Base-by-base conservation (phyloP, 768 basidiomycete genomes). In the Psilocybe subaeruginosa region DNA sequence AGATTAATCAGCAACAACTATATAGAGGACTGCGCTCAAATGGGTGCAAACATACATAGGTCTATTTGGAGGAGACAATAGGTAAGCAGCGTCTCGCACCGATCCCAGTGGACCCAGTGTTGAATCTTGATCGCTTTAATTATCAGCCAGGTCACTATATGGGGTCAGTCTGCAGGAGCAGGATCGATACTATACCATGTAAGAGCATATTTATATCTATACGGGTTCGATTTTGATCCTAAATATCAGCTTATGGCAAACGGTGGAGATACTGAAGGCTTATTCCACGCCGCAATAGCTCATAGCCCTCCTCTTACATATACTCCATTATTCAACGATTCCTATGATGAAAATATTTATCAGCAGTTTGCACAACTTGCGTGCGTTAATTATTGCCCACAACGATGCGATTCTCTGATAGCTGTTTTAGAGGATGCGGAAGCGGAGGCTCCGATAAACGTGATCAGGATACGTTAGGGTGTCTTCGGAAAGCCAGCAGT, bases 151-250 rank as follows among this genome's bases (percentile, higher is more conserved):
- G 77, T 80, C 30, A 78, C 78, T 17, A 78, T 80, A 11, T 80
- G 77, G 77, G 78, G 78, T 8, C 66, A 78, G 66, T 78, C 77
- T 43, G 77, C 78, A 16, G 78, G 78, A 11, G 78, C 78, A 57
- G 78, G 74, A 7, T 77, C 78, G 4, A 75, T 74, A 0, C 76
- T 79, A 73, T 79, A 74, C 57, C 78, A 80, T 50, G 78, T 73
- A 64, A 63, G 70, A 46, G 11, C 14, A 43, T 45, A 5, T 45
- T 27, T 31, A 53, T 19, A 5, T 51, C 49, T 3, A 12, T 19
- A 16, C 19, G 4, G n/a, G 31, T 17, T 2, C 14, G 19, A 6
- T 53, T 17, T 16, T 23, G 14, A 33, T 56, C 30, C 12, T n/a
- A 37, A 9, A 9, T 37, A 11, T 53, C 47, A 78, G 77, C 69